phyloP scores from a whole-genome alignment of 306 rosid species.

The Trifolium subterraneum region DNA sequence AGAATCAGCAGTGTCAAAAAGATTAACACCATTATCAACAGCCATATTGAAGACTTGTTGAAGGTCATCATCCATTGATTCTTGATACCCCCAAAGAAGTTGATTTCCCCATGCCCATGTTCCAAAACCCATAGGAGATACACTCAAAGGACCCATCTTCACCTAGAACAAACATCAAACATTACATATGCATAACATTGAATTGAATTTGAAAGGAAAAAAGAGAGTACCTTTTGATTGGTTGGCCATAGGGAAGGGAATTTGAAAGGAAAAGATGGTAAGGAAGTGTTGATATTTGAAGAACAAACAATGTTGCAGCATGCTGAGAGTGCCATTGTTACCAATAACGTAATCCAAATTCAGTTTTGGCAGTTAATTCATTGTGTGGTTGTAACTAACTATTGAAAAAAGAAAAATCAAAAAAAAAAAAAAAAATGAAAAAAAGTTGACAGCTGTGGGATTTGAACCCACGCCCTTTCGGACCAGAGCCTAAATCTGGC shows the following conservation, averaged over 20 bases:
- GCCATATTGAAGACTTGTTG: conserved; percentile 78
- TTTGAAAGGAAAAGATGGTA: conserved; percentile 62
- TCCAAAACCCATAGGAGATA: conserved; percentile 96
- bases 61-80: conserved; percentile 88
- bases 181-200: background rate
- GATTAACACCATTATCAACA: conserved; percentile 79
- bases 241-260: conserved; percentile 73
- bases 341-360: background rate
- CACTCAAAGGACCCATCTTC: conserved; percentile 83
- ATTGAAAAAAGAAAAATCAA: too few species aligned
- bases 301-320: conserved; percentile 47
- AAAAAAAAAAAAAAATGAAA: too few species aligned
- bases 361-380: background rate
- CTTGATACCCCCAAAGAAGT: conserved; percentile 82
- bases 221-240: conserved; percentile 63
- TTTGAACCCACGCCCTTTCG: conserved; percentile 97
- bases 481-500: conserved; percentile 99
- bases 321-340: conserved; percentile 55
- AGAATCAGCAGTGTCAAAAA: conserved; percentile 92
- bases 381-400: conserved; percentile 42
- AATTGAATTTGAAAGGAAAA: background rate
- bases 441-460: conserved; percentile 77
- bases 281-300: conserved; percentile 45
- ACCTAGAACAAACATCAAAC: conserved; percentile 52
- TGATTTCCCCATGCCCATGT: conserved; percentile 99